Conservation (phyloP, 306 rosid genomes). For the Medicago arabica region DNA sequence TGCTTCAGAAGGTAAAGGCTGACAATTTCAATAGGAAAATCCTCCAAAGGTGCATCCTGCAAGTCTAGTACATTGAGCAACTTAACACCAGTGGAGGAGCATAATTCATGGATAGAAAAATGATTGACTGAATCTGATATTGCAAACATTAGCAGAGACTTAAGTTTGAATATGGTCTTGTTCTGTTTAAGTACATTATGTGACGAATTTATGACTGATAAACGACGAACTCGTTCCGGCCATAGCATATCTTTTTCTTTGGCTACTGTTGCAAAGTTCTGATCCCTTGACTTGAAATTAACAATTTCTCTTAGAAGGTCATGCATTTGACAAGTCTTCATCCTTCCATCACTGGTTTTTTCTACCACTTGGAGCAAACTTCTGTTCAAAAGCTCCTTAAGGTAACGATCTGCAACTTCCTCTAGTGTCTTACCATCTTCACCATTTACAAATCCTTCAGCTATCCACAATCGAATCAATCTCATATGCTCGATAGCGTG, state of each 20-base stretch:
- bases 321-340: constrained; percentile 57
- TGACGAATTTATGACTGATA: constrained; percentile 47
- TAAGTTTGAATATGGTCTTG: constrained; percentile 46
- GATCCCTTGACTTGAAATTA: constrained; percentile 56
- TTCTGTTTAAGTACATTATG: constrained; percentile 45
- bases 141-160: constrained; percentile 60
- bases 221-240: constrained; percentile 63
- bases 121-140: constrained; percentile 51
- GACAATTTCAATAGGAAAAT: constrained; percentile 52
- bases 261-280: constrained; percentile 58
- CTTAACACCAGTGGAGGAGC: constrained; percentile 42
- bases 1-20: constrained; percentile 53
- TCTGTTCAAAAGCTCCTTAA: constrained; percentile 63
- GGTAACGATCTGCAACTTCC: constrained; percentile 68
- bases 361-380: constrained; percentile 57
- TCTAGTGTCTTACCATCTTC: constrained; percentile 55
- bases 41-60: constrained; percentile 51
- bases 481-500: constrained; percentile 52
- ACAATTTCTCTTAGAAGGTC: constrained; percentile 65
- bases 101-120: constrained; percentile 31
- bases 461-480: constrained; percentile 65
- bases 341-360: constrained; percentile 49
- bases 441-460: constrained; percentile 64
- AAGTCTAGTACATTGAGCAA: constrained; percentile 56
- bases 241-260: constrained; percentile 50